These are phyloP conservation scores for Fusarium sp. DNA, from an alignment of 2,329 filamentous ascomycete genomes.

Conservation along the genomic window DNA sequence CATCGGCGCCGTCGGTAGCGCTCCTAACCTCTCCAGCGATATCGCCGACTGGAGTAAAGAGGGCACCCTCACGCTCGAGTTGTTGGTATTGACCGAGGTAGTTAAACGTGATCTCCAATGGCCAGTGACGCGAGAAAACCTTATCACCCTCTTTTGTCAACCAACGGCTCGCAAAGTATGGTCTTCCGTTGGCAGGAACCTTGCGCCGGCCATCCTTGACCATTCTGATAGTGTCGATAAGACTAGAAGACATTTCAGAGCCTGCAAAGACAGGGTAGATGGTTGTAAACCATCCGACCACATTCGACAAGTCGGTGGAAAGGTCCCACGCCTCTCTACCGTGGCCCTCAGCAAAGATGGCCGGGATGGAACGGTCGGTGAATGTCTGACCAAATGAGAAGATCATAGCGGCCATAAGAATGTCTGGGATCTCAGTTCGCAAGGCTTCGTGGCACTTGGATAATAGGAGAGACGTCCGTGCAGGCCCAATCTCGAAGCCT, in stretches of 20 bases:
- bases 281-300: slow-evolving; percentile 55
- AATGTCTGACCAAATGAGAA: slow-evolving; percentile 48
- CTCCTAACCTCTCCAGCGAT: slow-evolving; percentile 34
- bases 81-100: slow-evolving; percentile 48
- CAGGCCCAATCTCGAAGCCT: slow-evolving; percentile 29
- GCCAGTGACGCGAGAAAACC: slow-evolving; percentile 32
- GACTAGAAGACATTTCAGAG: not conserved
- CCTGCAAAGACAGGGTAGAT: slow-evolving; percentile 47
- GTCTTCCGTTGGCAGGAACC: slow-evolving; percentile 22
- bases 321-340: slow-evolving; percentile 50
- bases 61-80: slow-evolving; percentile 42
- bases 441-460: slow-evolving; percentile 41
- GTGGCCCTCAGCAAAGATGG: slow-evolving; percentile 51
- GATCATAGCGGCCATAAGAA: slow-evolving; percentile 49
- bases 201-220: slow-evolving; percentile 36
- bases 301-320: slow-evolving; percentile 47
- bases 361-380: slow-evolving; percentile 42
- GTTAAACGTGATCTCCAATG: slow-evolving; percentile 45
- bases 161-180: slow-evolving; percentile 40
- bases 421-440: slow-evolving; percentile 50
- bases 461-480: slow-evolving; percentile 33
- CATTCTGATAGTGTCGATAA: slow-evolving; percentile 32
- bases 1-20: slow-evolving; percentile 27
- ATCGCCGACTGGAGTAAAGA: slow-evolving; percentile 34
- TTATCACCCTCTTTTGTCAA: slow-evolving; percentile 15